Conservation (phyloP, 1,284 basidiomycete species). For the Wolfiporia cocos region DNA sequence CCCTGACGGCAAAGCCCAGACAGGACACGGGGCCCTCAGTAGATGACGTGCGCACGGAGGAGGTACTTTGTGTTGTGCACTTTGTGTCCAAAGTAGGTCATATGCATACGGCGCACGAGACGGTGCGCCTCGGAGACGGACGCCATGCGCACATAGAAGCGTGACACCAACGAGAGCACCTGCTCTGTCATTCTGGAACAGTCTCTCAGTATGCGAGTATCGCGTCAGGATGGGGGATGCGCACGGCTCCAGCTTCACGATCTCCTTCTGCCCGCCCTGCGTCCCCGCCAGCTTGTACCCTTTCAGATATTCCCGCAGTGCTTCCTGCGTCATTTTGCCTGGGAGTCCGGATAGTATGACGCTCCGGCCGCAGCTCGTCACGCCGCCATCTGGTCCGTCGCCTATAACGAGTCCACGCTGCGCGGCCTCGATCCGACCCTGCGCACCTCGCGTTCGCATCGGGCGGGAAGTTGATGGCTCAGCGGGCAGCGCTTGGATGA, state of each 20-base stretch:
- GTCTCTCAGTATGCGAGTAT: neutral
- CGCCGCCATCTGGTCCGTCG: conserved; percentile 45
- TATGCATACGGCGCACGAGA: conserved; percentile 56
- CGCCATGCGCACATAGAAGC: conserved; percentile 45
- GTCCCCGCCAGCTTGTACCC: conserved; percentile 36
- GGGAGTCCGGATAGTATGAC: conserved; percentile 62
- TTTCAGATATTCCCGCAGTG: conserved; percentile 36
- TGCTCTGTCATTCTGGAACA: neutral
- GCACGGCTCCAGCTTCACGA: conserved; percentile 46
- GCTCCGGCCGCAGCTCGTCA: conserved; percentile 39
- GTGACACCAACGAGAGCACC: conserved; percentile 21
- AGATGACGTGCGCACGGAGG: conserved; percentile 53
- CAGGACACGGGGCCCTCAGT: conserved; percentile 26
- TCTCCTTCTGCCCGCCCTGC: conserved; percentile 30
- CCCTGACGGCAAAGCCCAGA: neutral
- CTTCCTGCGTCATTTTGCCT: conserved; percentile 30
- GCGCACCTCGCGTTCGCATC: conserved; percentile 32
- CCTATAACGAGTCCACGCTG: conserved; percentile 37
- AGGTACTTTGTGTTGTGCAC: conserved; percentile 34
- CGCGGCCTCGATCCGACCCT: conserved; percentile 35
- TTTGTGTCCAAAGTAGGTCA: conserved; percentile 40
- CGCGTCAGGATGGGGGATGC: conserved; percentile 27
- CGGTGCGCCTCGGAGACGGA: conserved; percentile 61
- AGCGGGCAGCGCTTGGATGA: conserved; percentile 22
- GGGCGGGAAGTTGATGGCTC: conserved; percentile 4